Base-by-base conservation (phyloP, 1,284 basidiomycete species). In the Melampsora larici-populina region DNA sequence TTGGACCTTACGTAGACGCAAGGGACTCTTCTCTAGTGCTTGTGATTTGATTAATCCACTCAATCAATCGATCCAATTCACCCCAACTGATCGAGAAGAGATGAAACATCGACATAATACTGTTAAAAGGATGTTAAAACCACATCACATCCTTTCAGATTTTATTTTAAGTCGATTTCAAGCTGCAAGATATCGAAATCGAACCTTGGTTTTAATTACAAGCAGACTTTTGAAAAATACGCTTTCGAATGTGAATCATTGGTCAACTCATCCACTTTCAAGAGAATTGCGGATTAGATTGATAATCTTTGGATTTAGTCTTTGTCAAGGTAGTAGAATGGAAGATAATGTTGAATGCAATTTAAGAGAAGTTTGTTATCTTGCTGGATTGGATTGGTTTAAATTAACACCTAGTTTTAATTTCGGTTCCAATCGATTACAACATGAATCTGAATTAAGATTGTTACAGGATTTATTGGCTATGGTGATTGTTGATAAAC, bases 101-200 rank as follows among this genome's bases (percentile, higher is more conserved):
- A 92, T 97, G 73, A 92, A 94, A 80, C 88, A 90, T 36, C 89
- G 89, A 67, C 87, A 88, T 60, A 87, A 87, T 36, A 87, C 89
- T 80, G 94, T 94, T 0, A 88, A 89, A 62, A 89, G 92, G 40
- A 85, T 94, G 13, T 87, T 97, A 9, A 87, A 88, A 6, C 94
- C 96, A 0, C 97, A 98, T 85, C 87, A 89, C 0, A 87, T 95
- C 13, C 87, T 99, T 36, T 83, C 98, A 67, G 90, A 95, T 80
- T 91, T 98, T 85, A 85, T 99, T n/a, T 89, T 93, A 78, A 97
- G 93, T 83, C 89, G 95, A 49, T 88, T 97, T 82, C 94, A 98
- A 85, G 92, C 96, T 33, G 92, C 95, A 78, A 89, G 94, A 79
- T 97, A 97, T 85, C 88, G 91, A 58, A 88, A 91, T 79, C 89